Evolutionary conservation across 1,139 yeast species (phyloP), one percentile per base, ranked within the genome.

Genomic region (Kluyveromyces sp.): DNA sequence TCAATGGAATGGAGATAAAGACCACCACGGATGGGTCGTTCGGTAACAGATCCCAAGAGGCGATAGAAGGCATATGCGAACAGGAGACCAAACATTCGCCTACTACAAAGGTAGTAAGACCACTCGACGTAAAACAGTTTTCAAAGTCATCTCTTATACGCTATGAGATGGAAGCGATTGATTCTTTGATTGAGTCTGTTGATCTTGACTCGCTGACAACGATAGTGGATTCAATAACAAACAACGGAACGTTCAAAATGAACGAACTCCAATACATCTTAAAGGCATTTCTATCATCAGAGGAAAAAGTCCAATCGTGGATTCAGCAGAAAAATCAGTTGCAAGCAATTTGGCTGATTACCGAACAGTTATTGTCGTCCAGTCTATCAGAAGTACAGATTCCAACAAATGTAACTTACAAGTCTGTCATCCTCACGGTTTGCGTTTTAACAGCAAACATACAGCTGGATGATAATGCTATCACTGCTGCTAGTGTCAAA

Each of bases 171-270:
- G 39, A 48, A 7, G 42, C 41, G 11, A 44, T 50, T 9, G 22
- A 48, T 25, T 33, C 36, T n/a, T 29, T 37, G 33, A 42, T 33
- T 2, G 42, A 44, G 1, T 33, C 41, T 3, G 42, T 34, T 7
- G 46, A 45, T 36, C 49, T 50, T 11, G 45, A 41, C 2, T 51
- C 50, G 20, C 41, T 58, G 47, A 30, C 41, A 25, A 46, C 48
- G 25, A 57, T 56, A 3, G 46, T 55, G 2, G 41, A 42, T n/a
- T 49, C 41, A 13, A 38, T 57, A 38, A 55, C 58, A 1, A 49
- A 54, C 36, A 50, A 50, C 20, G 53, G 57, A 2, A 51, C 62
- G 0, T 60, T 60, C 45, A 49, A 61, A 1, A 50, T 55, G 40
- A 56, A 48, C 36, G 61, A 60, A 46, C 36, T 60, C 28, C 53